Percentiles rank a stretch among this genome's conserved stretches.
Evolutionary conservation across 2,329 filamentous ascomycete species (phyloP).

Genomic region (Claviceps sp.): DNA sequence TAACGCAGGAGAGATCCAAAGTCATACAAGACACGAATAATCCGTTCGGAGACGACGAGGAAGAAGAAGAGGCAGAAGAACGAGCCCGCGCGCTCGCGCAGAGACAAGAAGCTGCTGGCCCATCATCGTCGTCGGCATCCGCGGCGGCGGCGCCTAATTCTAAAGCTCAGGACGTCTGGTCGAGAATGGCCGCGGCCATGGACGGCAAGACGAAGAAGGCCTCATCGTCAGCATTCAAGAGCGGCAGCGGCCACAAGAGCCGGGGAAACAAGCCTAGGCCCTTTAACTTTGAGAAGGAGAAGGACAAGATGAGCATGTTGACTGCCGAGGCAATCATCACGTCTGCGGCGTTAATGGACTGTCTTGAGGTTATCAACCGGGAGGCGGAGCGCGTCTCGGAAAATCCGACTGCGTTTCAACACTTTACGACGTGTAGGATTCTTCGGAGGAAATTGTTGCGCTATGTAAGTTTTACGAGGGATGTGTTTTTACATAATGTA

Average conservation of each 20-base stretch:
- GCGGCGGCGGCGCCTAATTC: neutral
- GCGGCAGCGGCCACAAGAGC: slow-evolving; percentile 29
- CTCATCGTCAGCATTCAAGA: neutral
- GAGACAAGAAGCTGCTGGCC: slow-evolving; percentile 10
- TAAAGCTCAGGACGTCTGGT: neutral
- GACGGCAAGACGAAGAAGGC: slow-evolving; percentile 20
- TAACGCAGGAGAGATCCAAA: slow-evolving; percentile 65
- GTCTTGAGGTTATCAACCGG: slow-evolving; percentile 79
- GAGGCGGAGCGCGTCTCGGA: slow-evolving; percentile 81
- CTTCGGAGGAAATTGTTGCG: slow-evolving; percentile 74
- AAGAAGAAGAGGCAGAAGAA: slow-evolving; percentile 44
- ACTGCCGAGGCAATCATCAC: slow-evolving; percentile 84
- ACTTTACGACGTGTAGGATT: slow-evolving; percentile 77
- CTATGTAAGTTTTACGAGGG: slow-evolving; percentile 39
- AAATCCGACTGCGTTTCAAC: slow-evolving; percentile 58
- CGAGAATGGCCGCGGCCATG: neutral
- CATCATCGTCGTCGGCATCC: slow-evolving; percentile 1
- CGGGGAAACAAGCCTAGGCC: slow-evolving; percentile 34
- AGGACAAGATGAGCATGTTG: slow-evolving; percentile 72
- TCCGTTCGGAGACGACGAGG: slow-evolving; percentile 55
- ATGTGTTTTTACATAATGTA: neutral
- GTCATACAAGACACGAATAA: slow-evolving; percentile 71
- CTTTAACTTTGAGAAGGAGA: slow-evolving; percentile 81
- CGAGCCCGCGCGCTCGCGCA: slow-evolving; percentile 17
- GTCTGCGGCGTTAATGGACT: slow-evolving; percentile 80